phyloP scores from a whole-genome alignment of 176 grass and related monocot species.

The Juncus inflexus region DNA sequence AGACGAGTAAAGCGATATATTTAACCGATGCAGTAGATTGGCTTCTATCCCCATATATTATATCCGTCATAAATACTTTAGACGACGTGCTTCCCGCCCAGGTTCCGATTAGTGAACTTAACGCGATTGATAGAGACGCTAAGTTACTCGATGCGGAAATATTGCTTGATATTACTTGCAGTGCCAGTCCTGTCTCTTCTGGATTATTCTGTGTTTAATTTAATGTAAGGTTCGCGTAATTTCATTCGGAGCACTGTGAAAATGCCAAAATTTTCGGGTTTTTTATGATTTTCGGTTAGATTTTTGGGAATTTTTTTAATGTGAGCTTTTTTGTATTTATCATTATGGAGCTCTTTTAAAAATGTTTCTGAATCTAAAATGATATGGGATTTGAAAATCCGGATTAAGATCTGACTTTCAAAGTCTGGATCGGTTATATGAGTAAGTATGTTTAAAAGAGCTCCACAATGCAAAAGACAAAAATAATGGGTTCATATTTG shows the following conservation, averaged over 20 bases:
- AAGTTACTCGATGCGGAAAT: conserved; percentile 73
- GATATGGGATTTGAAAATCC: too few species aligned
- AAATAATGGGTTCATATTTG: too few species aligned
- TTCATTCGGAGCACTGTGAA: neutral
- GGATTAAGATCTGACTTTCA: too few species aligned
- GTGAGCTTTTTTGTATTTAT: too few species aligned
- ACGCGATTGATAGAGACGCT: conserved; percentile 72
- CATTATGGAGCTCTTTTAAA: too few species aligned
- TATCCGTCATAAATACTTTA: conserved; percentile 57
- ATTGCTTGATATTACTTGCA: conserved; percentile 77
- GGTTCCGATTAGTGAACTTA: conserved; percentile 81
- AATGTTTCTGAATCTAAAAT: too few species aligned
- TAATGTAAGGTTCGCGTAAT: neutral
- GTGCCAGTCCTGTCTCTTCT: conserved; percentile 50
- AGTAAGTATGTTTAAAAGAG: too few species aligned
- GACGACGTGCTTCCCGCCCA: conserved; percentile 75
- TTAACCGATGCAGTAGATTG: conserved; percentile 66
- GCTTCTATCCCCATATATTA: conserved; percentile 73
- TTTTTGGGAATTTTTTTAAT: too few species aligned
- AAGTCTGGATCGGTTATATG: too few species aligned
- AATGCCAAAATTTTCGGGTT: too few species aligned
- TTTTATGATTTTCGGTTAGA: too few species aligned
- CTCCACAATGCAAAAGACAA: too few species aligned
- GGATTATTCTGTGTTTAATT: conserved; percentile 24
- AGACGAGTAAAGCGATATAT: conserved; percentile 79